These are phyloP conservation scores for Oxyria digyna DNA, from an alignment of 148 eudicot genomes.

Conservation along the genomic window DNA sequence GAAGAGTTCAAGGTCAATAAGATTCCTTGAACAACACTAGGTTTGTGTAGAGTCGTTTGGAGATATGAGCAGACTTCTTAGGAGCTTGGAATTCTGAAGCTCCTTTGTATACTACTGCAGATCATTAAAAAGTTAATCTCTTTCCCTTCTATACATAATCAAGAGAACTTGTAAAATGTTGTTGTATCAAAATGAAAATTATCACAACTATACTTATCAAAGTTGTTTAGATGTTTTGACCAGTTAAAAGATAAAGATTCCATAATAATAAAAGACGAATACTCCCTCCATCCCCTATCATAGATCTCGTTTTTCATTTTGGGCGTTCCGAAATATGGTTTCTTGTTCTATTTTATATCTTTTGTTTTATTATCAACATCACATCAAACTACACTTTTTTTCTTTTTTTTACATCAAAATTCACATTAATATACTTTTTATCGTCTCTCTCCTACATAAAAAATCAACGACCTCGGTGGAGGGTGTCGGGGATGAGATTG, in stretches of 20 bases:
- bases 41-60: conserved; percentile 37
- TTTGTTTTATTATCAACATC: no score
- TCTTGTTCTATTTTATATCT: no score
- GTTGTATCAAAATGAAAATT: neutral
- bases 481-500: no score
- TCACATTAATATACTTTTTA: no score
- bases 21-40: conserved; percentile 41
- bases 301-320: no score
- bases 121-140: neutral
- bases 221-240: neutral
- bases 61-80: conserved; percentile 37
- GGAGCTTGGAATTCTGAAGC: conserved; percentile 31
- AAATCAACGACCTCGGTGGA: no score
- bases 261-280: no score
- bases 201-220: neutral
- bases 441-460: no score
- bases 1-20: conserved; percentile 44
- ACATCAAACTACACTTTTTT: no score
- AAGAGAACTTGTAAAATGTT: neutral
- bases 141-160: neutral
- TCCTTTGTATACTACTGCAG: conserved; percentile 35
- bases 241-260: neutral
- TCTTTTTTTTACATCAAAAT: no score
- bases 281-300: no score
- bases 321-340: no score